Base-by-base conservation (phyloP, 345 rosid genomes). In the Atalantia buxifolia region DNA sequence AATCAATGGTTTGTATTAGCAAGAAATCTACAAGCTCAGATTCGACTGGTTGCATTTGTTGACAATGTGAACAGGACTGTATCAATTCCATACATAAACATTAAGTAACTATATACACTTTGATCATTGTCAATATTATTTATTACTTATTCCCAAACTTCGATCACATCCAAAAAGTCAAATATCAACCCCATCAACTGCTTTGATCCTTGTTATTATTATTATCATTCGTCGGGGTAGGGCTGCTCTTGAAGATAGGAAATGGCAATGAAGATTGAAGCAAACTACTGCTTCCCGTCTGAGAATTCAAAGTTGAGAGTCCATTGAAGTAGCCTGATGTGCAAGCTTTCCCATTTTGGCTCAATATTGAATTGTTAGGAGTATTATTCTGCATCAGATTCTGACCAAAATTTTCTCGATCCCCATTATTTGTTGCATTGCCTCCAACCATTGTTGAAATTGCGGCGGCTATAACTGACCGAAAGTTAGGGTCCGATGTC, bases 391-490 rank as follows among this genome's bases (percentile, higher is more conserved):
- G 80, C 28, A 60, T 82, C 42, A 33, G 31, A 76, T 28, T 31
- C 40, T 30, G 56, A 4, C 73, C 66, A 71, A 63, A 19, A 40
- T 59, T 66, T 33, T 28, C 57, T 74, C 64, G 79, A 33, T 60
- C 70, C 2, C 77, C 61, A 50, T 66, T 87, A 57, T 79, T 78
- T 36, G 81, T 80, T 59, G 84, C 78, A 1, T 64, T 74, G 40
- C 74, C 72, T 42, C 89, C 89, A 19, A 86, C 92, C 98, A 91
- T 88, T 56, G 90, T 85, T 53, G 97, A 89, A 82, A 94, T 82
- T 2, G 95, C 97, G 5, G 95, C 89, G 42, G 91, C 94, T 77
- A 93, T 83, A 56, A 84, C 89, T 19, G 94, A 85, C 21, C 87
- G 85, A 78, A 92, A 89, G 84, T 84, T 83, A 16, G 97, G 93